Evolutionary conservation across 2,329 filamentous ascomycete species (phyloP).

Genomic region (Fusarium tanahbumbuense): DNA sequence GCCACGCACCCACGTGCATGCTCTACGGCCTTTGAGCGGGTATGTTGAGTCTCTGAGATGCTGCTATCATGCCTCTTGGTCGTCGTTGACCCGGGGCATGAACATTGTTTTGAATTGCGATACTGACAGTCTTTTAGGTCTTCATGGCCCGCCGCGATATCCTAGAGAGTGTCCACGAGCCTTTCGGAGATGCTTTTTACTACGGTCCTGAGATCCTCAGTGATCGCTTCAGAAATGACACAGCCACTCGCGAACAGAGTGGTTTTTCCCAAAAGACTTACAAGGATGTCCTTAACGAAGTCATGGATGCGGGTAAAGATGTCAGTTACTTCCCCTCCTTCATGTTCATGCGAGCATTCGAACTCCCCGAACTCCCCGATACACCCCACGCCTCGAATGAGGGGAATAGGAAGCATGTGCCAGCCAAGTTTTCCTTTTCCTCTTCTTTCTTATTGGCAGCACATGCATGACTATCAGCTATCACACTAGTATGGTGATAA

Average conservation of each 20-base stretch:
- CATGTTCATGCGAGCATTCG: conserved; percentile 26
- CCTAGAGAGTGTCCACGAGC: conserved; percentile 89
- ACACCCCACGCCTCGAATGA: conserved; percentile 26
- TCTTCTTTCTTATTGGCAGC: background rate
- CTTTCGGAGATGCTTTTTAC: conserved; percentile 97
- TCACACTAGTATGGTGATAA: background rate
- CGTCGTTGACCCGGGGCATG: background rate
- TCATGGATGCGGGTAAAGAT: conserved; percentile 79
- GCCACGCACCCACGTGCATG: conserved; percentile 94
- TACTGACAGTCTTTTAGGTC: conserved; percentile 66
- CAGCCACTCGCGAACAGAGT: conserved; percentile 64
- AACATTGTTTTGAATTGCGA: background rate
- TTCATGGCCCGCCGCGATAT: conserved; percentile 94
- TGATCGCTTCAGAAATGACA: conserved; percentile 79
- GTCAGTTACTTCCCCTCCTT: conserved; percentile 60
- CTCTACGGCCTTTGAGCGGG: conserved; percentile 96
- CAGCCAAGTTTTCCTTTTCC: conserved; percentile 6
- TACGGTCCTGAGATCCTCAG: conserved; percentile 91
- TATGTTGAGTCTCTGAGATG: conserved; percentile 56
- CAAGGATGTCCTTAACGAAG: conserved; percentile 79
- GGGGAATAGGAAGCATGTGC: conserved; percentile 17
- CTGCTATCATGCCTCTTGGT: background rate
- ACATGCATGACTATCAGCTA: background rate
- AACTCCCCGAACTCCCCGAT: conserved; percentile 37
- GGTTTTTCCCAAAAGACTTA: conserved; percentile 79